Evolutionary conservation across 208 protist genomes (phyloP).

Genomic region (Trypanosoma mega): DNA sequence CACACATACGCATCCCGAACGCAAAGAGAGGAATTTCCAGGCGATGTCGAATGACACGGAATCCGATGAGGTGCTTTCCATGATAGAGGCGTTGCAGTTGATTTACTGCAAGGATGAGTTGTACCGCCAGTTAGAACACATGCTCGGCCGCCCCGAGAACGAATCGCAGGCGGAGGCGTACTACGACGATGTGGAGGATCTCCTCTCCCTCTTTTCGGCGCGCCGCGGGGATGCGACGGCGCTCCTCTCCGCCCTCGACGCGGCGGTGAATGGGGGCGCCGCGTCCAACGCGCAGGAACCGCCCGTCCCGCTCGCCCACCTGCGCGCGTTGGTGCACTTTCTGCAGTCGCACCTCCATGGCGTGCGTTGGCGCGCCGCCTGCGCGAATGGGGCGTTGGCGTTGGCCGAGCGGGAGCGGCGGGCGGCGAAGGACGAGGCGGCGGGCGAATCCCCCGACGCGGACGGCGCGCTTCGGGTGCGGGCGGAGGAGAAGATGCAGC

Average conservation of each 20-base stretch:
- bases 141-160: conserved; percentile 66
- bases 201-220: conserved; percentile 57
- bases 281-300: conserved; percentile 31
- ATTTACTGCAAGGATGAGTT: conserved; percentile 85
- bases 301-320: conserved; percentile 46
- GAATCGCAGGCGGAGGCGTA: conserved; percentile 65
- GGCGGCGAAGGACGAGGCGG: conserved; percentile 34
- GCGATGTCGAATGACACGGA: conserved; percentile 4
- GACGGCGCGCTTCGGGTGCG: conserved; percentile 77
- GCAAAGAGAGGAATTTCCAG: too few species aligned
- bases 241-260: conserved; percentile 16
- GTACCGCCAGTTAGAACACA: conserved; percentile 66
- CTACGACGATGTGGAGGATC: conserved; percentile 78
- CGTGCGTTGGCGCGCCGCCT: conserved; percentile 32
- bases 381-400: conserved; percentile 62
- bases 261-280: conserved; percentile 17
- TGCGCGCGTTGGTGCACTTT: conserved; percentile 53
- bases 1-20: too few species aligned
- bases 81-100: conserved; percentile 65
- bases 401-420: conserved; percentile 54
- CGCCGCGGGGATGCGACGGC: conserved; percentile 27
- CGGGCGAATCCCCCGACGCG: conserved; percentile 37
- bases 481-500: conserved; percentile 85
- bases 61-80: conserved; percentile 45
- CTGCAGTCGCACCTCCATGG: conserved; percentile 43